Conservation (phyloP, 2,329 filamentous ascomycete genomes). For the Fusarium sp. region DNA sequence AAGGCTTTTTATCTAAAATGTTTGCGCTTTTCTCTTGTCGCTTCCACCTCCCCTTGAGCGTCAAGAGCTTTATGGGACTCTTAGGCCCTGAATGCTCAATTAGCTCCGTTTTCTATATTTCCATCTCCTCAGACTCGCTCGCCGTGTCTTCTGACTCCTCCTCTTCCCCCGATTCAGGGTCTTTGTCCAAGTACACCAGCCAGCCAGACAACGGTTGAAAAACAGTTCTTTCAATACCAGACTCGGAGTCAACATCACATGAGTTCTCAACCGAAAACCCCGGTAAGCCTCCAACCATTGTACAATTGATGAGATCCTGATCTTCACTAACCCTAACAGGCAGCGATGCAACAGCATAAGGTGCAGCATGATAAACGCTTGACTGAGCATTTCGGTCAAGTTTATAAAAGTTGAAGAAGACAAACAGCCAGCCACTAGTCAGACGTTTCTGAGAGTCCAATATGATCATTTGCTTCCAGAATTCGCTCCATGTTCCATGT, state of each 20-base stretch:
- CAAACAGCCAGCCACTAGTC: background rate
- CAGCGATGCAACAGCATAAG: background rate
- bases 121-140: no score
- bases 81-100: fast-evolving
- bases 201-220: background rate
- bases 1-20: background rate
- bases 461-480: background rate
- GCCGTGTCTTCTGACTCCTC: no score
- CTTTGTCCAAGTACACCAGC: background rate
- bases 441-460: fast-evolving
- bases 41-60: background rate
- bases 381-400: no score
- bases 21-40: background rate
- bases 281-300: background rate
- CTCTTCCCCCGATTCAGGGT: no score
- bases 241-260: background rate
- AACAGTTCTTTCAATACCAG: background rate
- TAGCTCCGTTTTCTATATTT: no score
- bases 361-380: no score
- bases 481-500: background rate
- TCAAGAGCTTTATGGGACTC: no score
- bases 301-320: background rate
- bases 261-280: fast-evolving
- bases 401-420: no score
- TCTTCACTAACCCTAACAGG: fast-evolving